Percentiles rank a stretch among this genome's conserved stretches.
These are phyloP conservation scores for Agaricus subrufescens DNA, from an alignment of 768 basidiomycete species.

Conservation along the genomic window DNA sequence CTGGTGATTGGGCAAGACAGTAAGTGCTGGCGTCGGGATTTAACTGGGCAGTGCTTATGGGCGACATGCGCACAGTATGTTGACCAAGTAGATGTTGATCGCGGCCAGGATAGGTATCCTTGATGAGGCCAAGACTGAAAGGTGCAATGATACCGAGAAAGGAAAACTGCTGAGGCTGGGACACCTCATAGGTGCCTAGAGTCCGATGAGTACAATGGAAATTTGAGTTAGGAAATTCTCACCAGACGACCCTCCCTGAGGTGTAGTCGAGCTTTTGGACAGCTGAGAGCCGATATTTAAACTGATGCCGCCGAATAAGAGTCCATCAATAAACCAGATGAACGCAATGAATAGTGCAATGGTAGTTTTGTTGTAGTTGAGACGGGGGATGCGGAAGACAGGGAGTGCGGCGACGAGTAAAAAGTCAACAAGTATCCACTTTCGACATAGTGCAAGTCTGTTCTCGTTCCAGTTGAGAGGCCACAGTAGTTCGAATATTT, in stretches of 20 bases:
- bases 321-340: constrained; percentile 60
- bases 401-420: constrained; percentile 53
- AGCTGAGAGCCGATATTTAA: constrained; percentile 32
- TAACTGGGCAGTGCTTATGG: constrained; percentile 88
- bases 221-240: not conserved
- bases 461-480: constrained; percentile 45
- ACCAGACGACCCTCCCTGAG: constrained; percentile 16
- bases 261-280: constrained; percentile 14
- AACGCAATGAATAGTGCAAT: constrained; percentile 58
- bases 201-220: constrained; percentile 2
- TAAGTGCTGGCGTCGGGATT: constrained; percentile 74
- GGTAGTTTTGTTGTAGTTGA: constrained; percentile 61
- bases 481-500: constrained; percentile 65
- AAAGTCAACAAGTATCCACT: constrained; percentile 74
- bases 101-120: constrained; percentile 32
- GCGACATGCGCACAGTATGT: constrained; percentile 89
- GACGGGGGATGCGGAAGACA: constrained; percentile 67
- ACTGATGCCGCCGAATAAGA: constrained; percentile 70
- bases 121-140: constrained; percentile 47
- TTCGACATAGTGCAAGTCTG: constrained; percentile 42
- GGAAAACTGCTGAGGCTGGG: constrained; percentile 41
- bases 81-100: constrained; percentile 69
- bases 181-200: constrained; percentile 30
- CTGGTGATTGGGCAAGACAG: constrained; percentile 56
- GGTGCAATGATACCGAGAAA: constrained; percentile 46